Evolutionary conservation across 306 rosid species (phyloP).

Genomic region (Astragalus glycyphyllos): DNA sequence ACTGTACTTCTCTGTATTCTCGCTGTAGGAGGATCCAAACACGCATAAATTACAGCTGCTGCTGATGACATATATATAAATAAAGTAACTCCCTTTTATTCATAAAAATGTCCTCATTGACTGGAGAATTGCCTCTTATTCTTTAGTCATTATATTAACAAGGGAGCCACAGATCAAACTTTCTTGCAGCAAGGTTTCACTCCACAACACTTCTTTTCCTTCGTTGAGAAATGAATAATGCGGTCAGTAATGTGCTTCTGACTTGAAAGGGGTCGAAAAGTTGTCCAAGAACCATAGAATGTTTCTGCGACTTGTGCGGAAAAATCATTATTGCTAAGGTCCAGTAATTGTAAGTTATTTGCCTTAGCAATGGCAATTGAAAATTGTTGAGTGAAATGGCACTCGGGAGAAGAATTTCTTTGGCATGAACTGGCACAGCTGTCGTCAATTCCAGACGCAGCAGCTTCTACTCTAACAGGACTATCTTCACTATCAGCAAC

Average conservation of each 20-base stretch:
- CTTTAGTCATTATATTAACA: constrained; percentile 7
- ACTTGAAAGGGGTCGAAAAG: constrained; percentile 57
- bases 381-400: constrained; percentile 56
- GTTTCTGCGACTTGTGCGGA: constrained; percentile 60
- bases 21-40: no score
- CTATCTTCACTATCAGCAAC: constrained; percentile 88
- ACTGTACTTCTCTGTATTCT: background rate
- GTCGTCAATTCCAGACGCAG: constrained; percentile 64
- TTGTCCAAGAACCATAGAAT: constrained; percentile 68
- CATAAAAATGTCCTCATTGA: constrained; percentile 7
- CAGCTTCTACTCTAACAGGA: constrained; percentile 50
- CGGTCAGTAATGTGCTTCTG: constrained; percentile 60
- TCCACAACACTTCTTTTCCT: constrained; percentile 72
- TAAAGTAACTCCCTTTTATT: constrained; percentile 7
- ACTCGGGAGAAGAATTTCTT: constrained; percentile 50
- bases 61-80: background rate
- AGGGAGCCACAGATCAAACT: constrained; percentile 43
- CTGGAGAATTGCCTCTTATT: constrained; percentile 11
- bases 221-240: constrained; percentile 63
- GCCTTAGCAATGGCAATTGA: constrained; percentile 67
- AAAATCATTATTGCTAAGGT: constrained; percentile 79
- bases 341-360: constrained; percentile 61
- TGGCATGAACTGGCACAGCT: constrained; percentile 68
- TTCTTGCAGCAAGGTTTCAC: constrained; percentile 86
- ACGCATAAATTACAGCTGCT: constrained; percentile 1